These are phyloP conservation scores for Fusarium globosum DNA, from an alignment of 2,329 filamentous ascomycete species.

Conservation along the genomic window DNA sequence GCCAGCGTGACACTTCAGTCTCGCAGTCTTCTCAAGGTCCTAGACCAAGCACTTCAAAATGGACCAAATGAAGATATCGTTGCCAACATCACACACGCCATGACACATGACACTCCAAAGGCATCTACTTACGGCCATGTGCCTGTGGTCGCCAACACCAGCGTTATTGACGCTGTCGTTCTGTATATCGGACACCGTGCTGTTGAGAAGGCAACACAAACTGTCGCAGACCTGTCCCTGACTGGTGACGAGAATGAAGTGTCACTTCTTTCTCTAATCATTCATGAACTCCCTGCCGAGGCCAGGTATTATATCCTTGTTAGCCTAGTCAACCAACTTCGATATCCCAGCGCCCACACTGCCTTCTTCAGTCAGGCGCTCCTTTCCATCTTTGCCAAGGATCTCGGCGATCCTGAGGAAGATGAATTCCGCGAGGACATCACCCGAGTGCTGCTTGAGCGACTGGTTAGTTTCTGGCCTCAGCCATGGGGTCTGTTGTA, in stretches of 20 bases:
- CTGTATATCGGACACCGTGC: slow-evolving; percentile 82
- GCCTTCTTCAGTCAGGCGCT: slow-evolving; percentile 92
- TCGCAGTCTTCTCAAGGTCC: slow-evolving; percentile 67
- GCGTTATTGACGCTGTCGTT: slow-evolving; percentile 84
- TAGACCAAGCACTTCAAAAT: slow-evolving; percentile 68
- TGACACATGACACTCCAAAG: slow-evolving; percentile 68
- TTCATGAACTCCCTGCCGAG: slow-evolving; percentile 79
- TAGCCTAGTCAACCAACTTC: slow-evolving; percentile 90
- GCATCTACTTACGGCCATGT: slow-evolving; percentile 74
- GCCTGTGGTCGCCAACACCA: slow-evolving; percentile 74
- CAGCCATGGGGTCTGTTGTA: slow-evolving; percentile 96
- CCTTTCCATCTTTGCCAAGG: slow-evolving; percentile 84
- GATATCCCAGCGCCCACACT: slow-evolving; percentile 89
- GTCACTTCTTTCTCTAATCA: slow-evolving; percentile 78
- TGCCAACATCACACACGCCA: slow-evolving; percentile 79
- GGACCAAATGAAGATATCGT: slow-evolving; percentile 78
- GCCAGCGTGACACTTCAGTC: slow-evolving; percentile 65
- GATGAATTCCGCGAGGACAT: slow-evolving; percentile 90
- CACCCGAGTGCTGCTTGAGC: slow-evolving; percentile 86
- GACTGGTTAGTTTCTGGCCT: slow-evolving; percentile 87
- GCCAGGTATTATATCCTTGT: slow-evolving; percentile 85
- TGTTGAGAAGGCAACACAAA: slow-evolving; percentile 67
- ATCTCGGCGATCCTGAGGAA: slow-evolving; percentile 79
- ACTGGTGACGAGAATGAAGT: slow-evolving; percentile 64
- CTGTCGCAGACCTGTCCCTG: slow-evolving; percentile 66